Conservation (phyloP, 805 yeast genomes). For the Saccharomycopsis malanga region DNA sequence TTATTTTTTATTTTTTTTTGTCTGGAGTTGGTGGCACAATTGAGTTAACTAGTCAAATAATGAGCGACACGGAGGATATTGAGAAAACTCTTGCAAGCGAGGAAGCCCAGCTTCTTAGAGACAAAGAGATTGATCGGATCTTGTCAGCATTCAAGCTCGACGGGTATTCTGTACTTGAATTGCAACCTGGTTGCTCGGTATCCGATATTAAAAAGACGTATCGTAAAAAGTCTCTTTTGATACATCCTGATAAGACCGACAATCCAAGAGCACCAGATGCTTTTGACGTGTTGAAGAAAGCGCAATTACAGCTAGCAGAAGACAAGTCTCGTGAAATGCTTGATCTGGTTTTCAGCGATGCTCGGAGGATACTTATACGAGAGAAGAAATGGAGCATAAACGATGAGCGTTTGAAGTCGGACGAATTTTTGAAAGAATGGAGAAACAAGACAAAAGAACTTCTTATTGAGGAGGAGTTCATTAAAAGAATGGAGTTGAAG, state of each 20-base stretch:
- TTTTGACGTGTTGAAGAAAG: slow-evolving; percentile 51
- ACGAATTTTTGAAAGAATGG: slow-evolving; percentile 36
- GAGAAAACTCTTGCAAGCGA: slow-evolving; percentile 18
- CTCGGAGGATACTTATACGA: slow-evolving; percentile 32
- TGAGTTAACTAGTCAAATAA: neutral
- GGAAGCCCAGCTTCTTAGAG: slow-evolving; percentile 25
- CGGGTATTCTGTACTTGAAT: slow-evolving; percentile 46
- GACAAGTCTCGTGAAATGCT: slow-evolving; percentile 35
- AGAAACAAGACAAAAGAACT: slow-evolving; percentile 36
- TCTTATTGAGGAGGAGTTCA: slow-evolving; percentile 40
- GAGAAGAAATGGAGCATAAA: slow-evolving; percentile 33
- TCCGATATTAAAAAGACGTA: slow-evolving; percentile 40
- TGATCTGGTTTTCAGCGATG: slow-evolving; percentile 39
- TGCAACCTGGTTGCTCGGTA: slow-evolving; percentile 35
- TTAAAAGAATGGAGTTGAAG: slow-evolving; percentile 36
- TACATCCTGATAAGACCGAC: slow-evolving; percentile 62
- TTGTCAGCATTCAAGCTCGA: slow-evolving; percentile 42
- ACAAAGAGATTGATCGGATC: slow-evolving; percentile 51
- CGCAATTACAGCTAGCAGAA: slow-evolving; percentile 38
- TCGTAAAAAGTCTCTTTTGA: slow-evolving; percentile 52
- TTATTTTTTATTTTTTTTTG: neutral
- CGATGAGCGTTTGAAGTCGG: slow-evolving; percentile 32
- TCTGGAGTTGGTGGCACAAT: neutral
- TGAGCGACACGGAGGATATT: slow-evolving; percentile 9
- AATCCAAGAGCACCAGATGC: slow-evolving; percentile 57